Percentiles rank a stretch among this genome's conserved stretches.
phyloP scores from a whole-genome alignment of 805 yeast genomes.

The Nakazawaea pomicola region DNA sequence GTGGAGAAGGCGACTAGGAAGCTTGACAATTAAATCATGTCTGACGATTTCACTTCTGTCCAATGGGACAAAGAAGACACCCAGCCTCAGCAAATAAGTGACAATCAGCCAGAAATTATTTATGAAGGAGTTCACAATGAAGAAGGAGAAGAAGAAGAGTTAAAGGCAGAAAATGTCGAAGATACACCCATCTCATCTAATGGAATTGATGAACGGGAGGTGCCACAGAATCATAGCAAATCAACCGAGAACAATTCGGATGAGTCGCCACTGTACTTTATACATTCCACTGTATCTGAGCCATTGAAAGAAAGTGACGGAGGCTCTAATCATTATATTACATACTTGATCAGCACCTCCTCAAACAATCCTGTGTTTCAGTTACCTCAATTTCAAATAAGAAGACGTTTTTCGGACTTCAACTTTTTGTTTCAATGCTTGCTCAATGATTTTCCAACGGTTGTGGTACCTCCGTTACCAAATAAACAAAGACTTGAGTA shows the following conservation, averaged over 20 bases:
- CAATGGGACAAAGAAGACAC: conserved; percentile 49
- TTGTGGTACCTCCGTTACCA: conserved; percentile 90
- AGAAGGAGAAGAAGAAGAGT: neutral
- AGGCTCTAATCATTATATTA: conserved; percentile 70
- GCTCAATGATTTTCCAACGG: conserved; percentile 73
- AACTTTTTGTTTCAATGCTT: conserved; percentile 71
- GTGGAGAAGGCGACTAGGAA: neutral
- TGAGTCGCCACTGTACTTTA: conserved; percentile 19
- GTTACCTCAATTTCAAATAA: conserved; percentile 39
- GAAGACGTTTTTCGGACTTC: conserved; percentile 87
- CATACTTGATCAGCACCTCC: conserved; percentile 62
- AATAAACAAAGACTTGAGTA: conserved; percentile 89
- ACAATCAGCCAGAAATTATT: no score
- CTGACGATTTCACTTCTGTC: conserved; percentile 51
- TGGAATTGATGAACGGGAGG: no score
- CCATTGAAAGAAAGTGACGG: conserved; percentile 73
- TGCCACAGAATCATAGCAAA: no score
- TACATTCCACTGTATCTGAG: conserved; percentile 40
- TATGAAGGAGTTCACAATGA: no score
- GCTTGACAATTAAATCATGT: conserved; percentile 19
- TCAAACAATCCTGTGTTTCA: conserved; percentile 59
- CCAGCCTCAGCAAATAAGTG: conserved; percentile 2
- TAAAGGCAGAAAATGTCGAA: no score
- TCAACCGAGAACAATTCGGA: neutral
- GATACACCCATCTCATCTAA: no score